Percentiles rank a stretch among this genome's conserved stretches.
These are phyloP conservation scores for Phytophthora sansomeana DNA, from an alignment of 352 stramenopile species.

Conservation along the genomic window DNA sequence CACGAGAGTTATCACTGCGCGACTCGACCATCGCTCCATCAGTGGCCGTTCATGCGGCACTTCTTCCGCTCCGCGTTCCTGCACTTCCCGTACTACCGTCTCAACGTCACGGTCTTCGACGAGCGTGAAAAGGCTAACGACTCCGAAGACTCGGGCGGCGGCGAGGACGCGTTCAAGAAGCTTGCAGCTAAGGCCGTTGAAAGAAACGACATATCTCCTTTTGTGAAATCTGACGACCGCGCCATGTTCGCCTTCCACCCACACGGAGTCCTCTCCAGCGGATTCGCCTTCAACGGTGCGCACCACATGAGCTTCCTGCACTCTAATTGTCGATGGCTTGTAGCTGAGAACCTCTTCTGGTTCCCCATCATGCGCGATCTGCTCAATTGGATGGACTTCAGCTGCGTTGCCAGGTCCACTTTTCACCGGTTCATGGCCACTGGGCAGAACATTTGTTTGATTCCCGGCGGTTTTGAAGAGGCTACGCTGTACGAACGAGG, in stretches of 20 bases:
- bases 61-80: conserved; percentile 51
- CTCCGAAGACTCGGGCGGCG: background rate
- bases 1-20: conserved; percentile 57
- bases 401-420: conserved; percentile 48
- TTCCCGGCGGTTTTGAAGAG: conserved; percentile 95
- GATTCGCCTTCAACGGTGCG: conserved; percentile 57
- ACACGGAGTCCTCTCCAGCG: conserved; percentile 62
- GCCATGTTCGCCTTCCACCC: conserved; percentile 61
- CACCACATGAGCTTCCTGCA: conserved; percentile 53
- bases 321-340: conserved; percentile 62
- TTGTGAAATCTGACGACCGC: conserved; percentile 16
- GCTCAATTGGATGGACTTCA: conserved; percentile 64
- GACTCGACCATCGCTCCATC: conserved; percentile 28
- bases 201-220: conserved; percentile 3
- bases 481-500: conserved; percentile 83
- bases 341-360: conserved; percentile 69
- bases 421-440: conserved; percentile 55
- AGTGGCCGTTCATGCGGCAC: conserved; percentile 53
- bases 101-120: conserved; percentile 54
- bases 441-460: conserved; percentile 70
- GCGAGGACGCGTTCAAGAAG: background rate
- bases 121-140: conserved; percentile 27
- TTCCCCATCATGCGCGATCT: conserved; percentile 66
- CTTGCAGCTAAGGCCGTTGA: conserved; percentile 15
- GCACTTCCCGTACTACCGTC: conserved; percentile 58